Base-by-base conservation (phyloP, 2,329 filamentous ascomycete genomes). In the Botryotinia convoluta region DNA sequence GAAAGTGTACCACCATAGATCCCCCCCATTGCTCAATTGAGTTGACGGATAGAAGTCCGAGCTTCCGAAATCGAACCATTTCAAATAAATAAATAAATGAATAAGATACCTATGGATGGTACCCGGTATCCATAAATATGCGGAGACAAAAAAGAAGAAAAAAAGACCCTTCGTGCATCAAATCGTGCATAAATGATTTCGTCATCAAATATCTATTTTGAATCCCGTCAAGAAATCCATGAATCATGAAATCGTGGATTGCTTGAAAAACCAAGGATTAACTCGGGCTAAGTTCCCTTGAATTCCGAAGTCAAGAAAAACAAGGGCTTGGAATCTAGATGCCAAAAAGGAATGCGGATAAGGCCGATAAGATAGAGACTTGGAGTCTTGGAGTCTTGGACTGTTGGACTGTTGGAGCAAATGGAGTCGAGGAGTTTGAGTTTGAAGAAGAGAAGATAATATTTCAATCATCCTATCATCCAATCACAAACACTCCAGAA, bases 101-200 rank as follows among this genome's bases (percentile, higher is more conserved):
- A 22, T 20, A 18, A 22, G 8, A 48, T 51, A 51, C 26, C 48
- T 14, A 12, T 51, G 48, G 9, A 12, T 51, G 9, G 48, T 51
- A 51, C 48, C 45, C 48, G 48, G 3, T 62, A n/a, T n/a, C 60
- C 35, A 42, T 14, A 62, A 62, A 39, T 62, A 62, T 62, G 37
- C 26, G 60, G 60, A 62, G 60, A 62, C 14, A 1, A 42, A 29
- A 4, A 16, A 29, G 7, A 20, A 35, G 16, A 62, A 59, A 22
- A 35, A 62, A 35, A 62, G 37, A 62, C 60, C 60, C 60, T 62
- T 62, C 37, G 60, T 62, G 60, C 60, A 62, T 62, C 60, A 42
- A 37, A 42, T 16, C 1, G 37, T 9, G 35, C 35, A 62, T 62
- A n/a, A 39, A 39, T 62, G 18, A 60, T 60, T 57, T 18, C 51